Conservation (phyloP, 257 asterid species). For the Leptodermis oblonga region DNA sequence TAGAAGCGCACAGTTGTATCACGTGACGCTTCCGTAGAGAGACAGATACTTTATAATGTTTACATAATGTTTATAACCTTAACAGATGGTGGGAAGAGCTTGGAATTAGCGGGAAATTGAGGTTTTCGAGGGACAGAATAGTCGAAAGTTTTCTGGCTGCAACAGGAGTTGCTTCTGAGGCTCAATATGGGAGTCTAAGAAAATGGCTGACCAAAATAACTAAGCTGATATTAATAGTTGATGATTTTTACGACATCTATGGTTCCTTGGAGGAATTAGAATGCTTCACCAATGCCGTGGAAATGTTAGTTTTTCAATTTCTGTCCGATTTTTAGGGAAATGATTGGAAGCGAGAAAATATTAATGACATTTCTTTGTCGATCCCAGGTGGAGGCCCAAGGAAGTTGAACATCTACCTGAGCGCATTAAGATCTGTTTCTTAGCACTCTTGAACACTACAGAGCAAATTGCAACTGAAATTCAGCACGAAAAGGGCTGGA, state of each 20-base stretch:
- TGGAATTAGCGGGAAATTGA: slow-evolving; percentile 26
- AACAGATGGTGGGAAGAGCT: slow-evolving; percentile 56
- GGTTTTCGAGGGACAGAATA: slow-evolving; percentile 47
- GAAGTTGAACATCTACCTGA: slow-evolving; percentile 38
- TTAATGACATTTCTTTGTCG: too few relatives aligned
- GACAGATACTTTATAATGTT: too few relatives aligned
- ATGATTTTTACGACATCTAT: slow-evolving; percentile 56
- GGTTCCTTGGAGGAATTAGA: slow-evolving; percentile 42
- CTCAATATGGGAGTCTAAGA: slow-evolving; percentile 39
- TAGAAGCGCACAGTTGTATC: too few relatives aligned
- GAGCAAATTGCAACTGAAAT: slow-evolving; percentile 36
- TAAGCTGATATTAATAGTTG: slow-evolving; percentile 33
- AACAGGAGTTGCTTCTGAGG: slow-evolving; percentile 46
- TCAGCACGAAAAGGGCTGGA: slow-evolving; percentile 39
- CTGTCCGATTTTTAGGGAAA: too few relatives aligned
- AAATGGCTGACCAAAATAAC: slow-evolving; percentile 53
- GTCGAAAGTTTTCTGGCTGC: slow-evolving; percentile 55
- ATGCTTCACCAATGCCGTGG: slow-evolving; percentile 42
- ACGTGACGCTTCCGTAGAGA: too few relatives aligned
- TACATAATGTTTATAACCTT: too few relatives aligned
- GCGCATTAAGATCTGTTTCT: slow-evolving; percentile 39
- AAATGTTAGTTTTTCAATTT: slow-evolving; percentile 23
- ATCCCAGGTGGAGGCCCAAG: slow-evolving; percentile 48
- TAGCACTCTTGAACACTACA: slow-evolving; percentile 29
- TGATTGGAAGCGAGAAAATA: too few relatives aligned